Evolutionary conservation across 768 basidiomycete species (phyloP).

Genomic region (Brasilioporus rufonigricans): DNA sequence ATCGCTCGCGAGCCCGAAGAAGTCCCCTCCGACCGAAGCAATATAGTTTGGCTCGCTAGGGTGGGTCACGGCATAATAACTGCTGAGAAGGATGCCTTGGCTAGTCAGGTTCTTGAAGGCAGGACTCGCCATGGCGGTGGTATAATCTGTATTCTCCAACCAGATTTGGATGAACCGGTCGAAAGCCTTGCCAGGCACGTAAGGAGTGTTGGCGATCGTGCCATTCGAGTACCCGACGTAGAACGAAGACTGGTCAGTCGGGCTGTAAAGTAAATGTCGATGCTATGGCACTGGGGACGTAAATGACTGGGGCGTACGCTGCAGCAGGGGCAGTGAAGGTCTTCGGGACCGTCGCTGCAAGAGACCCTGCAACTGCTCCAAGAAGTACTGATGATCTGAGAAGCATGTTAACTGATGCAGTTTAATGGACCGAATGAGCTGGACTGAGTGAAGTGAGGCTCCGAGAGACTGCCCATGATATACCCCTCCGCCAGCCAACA

Average conservation of each 20-base stretch:
- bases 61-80: constrained; percentile 50
- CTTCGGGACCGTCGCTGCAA: constrained; percentile 22
- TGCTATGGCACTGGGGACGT: not conserved
- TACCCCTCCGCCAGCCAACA: too few species aligned
- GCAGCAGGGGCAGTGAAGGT: constrained; percentile 29
- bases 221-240: constrained; percentile 42
- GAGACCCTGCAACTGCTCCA: constrained; percentile 7
- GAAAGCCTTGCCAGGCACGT: constrained; percentile 42
- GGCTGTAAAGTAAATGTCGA: constrained; percentile 16
- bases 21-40: not conserved
- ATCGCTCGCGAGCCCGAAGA: not conserved
- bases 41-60: constrained; percentile 61
- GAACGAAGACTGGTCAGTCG: constrained; percentile 31
- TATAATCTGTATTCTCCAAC: constrained; percentile 60
- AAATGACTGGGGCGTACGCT: constrained; percentile 16
- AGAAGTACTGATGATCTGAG: constrained; percentile 10
- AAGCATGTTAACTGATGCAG: constrained; percentile 6
- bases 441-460: not conserved
- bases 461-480: too few species aligned
- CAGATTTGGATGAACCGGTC: constrained; percentile 53
- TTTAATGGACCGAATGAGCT: not conserved
- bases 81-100: constrained; percentile 47
- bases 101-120: constrained; percentile 39
- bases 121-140: not conserved
- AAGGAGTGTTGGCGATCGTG: constrained; percentile 38